Evolutionary conservation across 495 filamentous ascomycete genomes (phyloP), one percentile per base, ranked within the genome.

Genomic region (Neurospora sublineolata): DNA sequence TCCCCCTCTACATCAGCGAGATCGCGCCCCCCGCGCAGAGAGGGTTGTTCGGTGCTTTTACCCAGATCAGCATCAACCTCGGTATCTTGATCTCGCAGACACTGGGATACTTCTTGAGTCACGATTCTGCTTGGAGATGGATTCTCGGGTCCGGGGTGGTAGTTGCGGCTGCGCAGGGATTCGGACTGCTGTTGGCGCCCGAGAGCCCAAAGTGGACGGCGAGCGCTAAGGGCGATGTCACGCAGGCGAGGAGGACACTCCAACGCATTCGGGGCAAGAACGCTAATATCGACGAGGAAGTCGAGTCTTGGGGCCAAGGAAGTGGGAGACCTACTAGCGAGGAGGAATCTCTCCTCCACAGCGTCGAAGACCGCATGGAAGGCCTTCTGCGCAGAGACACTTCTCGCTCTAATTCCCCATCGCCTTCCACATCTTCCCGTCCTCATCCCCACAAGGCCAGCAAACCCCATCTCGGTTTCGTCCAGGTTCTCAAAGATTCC

Each of bases 1-100:
- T 95, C 0, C 95, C 95, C n/a, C 88, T 98, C 38, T 98, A 94
- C 80, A 91, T 99, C 72, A 93, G 92, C 20, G 96, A 99, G 79
- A 85, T 97, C 20, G 91, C 94, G 0, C 95, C 94, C 18, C 91
- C 91, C 0, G 81, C 82, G 4, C 86, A 91, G 68, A 90, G 90
- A 52, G 96, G 96, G 2, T 88, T 94, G 71, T 97, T 97, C 77
- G 95, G 96, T 9, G 89, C 91, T 18, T 89, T 96, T 75, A 99
- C 95, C 4, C 95, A 99, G 76, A 86, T 99, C 73, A 94, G 92
- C 83, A 93, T 94, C 78, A 97, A 97, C 75, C 81, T 95, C n/a
- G 95, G 95, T 16, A 98, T 99, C 68, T 79, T 99, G 12, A 81
- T 90, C 37, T 89, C 94, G 0, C 96, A 98, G 77, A 83, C 89